These are phyloP conservation scores for Cordyceps farinosa DNA, from an alignment of 2,329 filamentous ascomycete species.

Conservation along the genomic window DNA sequence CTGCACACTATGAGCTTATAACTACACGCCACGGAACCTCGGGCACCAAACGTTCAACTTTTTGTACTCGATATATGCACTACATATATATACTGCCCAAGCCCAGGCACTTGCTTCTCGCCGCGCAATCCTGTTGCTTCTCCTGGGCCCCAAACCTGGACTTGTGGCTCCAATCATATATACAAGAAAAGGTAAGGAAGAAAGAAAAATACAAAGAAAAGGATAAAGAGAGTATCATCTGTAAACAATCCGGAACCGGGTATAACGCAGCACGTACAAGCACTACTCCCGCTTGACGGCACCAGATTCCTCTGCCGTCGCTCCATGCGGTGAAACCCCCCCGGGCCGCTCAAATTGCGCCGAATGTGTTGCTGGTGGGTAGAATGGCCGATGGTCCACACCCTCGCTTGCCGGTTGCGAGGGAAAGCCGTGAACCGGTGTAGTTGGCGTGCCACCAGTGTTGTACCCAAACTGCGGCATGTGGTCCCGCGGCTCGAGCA, in stretches of 20 bases:
- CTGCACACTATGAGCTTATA: background rate
- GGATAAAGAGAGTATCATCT: background rate
- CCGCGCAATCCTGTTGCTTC: slow-evolving; percentile 17
- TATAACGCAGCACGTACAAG: background rate
- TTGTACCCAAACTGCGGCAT: slow-evolving; percentile 9
- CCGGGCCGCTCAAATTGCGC: background rate
- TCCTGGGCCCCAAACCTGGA: slow-evolving; percentile 5
- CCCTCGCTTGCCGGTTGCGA: background rate
- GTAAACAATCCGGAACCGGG: background rate
- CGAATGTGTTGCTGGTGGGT: background rate
- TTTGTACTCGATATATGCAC: background rate
- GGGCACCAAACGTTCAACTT: background rate
- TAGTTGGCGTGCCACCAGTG: background rate
- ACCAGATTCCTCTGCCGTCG: background rate
- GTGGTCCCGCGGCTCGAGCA: slow-evolving; percentile 2
- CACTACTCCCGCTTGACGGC: slow-evolving; percentile 8
- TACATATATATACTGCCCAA: slow-evolving; percentile 15
- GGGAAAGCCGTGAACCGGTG: background rate
- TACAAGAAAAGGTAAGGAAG: slow-evolving; percentile 6
- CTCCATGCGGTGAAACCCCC: background rate
- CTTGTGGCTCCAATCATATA: slow-evolving; percentile 11
- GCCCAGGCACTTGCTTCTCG: background rate
- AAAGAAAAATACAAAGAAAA: slow-evolving; percentile 12
- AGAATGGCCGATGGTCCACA: slow-evolving; percentile 3
- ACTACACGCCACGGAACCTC: background rate